Evolutionary conservation across 1,284 basidiomycete genomes (phyloP).

Genomic region (Psilocybe mexicana): DNA sequence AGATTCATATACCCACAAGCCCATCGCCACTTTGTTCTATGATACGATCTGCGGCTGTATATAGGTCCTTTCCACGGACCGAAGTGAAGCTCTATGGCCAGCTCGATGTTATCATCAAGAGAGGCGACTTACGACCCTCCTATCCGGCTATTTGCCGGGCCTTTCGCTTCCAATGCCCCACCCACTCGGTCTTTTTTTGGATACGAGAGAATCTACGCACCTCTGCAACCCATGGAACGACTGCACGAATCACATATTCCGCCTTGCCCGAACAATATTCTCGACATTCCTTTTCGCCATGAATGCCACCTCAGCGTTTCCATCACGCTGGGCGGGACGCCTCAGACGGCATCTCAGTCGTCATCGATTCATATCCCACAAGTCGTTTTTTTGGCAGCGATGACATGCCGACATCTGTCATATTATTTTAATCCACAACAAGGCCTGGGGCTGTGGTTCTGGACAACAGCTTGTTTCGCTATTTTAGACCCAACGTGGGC

Average conservation of each 20-base stretch:
- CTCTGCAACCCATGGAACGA: background rate
- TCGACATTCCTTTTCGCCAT: background rate
- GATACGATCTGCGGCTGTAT: background rate
- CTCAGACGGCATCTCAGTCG: background rate
- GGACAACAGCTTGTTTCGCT: too few species aligned
- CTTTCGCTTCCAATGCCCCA: background rate
- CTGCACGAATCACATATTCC: background rate
- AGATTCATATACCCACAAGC: background rate
- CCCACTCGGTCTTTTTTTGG: background rate
- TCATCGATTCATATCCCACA: too few species aligned
- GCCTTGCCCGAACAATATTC: background rate
- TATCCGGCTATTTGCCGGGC: conserved; percentile 3
- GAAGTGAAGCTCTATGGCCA: background rate
- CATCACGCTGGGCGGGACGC: background rate
- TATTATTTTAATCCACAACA: background rate
- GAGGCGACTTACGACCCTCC: background rate
- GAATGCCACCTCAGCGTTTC: background rate
- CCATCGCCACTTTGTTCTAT: background rate
- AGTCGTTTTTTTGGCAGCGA: background rate
- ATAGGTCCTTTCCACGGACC: background rate
- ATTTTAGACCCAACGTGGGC: too few species aligned
- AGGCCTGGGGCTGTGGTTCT: too few species aligned
- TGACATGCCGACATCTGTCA: background rate
- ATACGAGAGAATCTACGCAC: background rate
- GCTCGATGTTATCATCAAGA: background rate